Base-by-base conservation (phyloP, 202 grass and related monocot species). In the Eragrostis tef region DNA sequence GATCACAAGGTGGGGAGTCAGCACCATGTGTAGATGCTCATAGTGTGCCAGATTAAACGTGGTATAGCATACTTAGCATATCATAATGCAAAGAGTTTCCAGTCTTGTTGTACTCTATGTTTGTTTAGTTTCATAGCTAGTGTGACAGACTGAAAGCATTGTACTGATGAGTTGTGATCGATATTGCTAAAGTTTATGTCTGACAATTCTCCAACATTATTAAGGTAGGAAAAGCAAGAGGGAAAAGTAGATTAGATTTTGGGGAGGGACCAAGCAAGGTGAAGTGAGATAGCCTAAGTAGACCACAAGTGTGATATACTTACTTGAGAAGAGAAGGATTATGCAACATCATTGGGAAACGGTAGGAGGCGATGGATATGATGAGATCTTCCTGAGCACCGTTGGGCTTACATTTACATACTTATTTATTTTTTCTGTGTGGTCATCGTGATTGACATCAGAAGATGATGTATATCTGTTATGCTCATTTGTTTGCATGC, bases 11-110 rank as follows among this genome's bases (percentile, higher is more conserved):
- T 56, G 66, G 62, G 83, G 75, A 79, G 77, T 94, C 85, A 89
- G 80, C 93, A 88, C 75, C 93, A 94, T 92, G 89, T 92, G 87
- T 86, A 17, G 29, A 16, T 73, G 68, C 70, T 15, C 87, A 60
- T 41, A 64, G 11, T 77, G 75, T 87, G 73, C 82, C 88, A 89
- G 83, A 83, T 44, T 83, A 76, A 89, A 86, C 86, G 83, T 49
- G 69, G 53, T 24, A n/a, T n/a, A 39, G 81, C 52, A 75, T 25
- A 15, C 8, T 56, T 17, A 15, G 26, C 61, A 72, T 57, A 61
- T 8, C 66, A 59, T 85, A 82, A 71, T 83, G 56, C 57, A 80
- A 60, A 67, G 49, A 52, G 42, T 36, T 63, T 16, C 57, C 57
- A 51, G 83, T 53, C 47, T 41, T 39, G 69, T 70, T 60, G 70